Evolutionary conservation across 2,329 filamentous ascomycete species (phyloP), one percentile per base, ranked within the genome.

Genomic region (Fusarium anguioides): DNA sequence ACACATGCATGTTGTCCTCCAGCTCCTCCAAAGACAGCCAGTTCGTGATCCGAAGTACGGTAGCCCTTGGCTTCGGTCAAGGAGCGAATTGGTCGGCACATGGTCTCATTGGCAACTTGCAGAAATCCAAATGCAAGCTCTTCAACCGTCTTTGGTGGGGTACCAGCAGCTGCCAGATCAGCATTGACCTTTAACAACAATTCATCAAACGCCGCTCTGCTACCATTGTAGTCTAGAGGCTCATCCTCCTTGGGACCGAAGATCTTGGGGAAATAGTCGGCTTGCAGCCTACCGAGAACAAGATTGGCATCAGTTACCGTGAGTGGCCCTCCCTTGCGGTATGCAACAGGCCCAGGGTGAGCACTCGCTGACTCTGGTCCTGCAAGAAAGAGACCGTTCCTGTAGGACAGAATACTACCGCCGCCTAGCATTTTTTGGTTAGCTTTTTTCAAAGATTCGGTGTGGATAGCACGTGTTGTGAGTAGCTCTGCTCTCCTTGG

Each of bases 181-280:
- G 83, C 81, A 70, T 96, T 95, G 74, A 97, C 91, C 71, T 92
- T 84, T 36, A 91, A 84, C 0, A 93, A 88, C 11, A 97, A 82
- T 68, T 93, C 88, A 64, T 90, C 84, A 65, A 97, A 91, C 2
- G 92, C 84, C 70, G 86, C 89, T 74, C 88, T 86, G 71, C 92
- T 96, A 1, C 91, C 91, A 57, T 90, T 85, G 2, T 86, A 82
- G 74, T 97, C 94, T 2, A 97, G 80, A 0, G 89, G 89, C 76
- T 96, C 87, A 59, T 97, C 84, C 75, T 97, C 94, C 45, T 94
- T 91, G 76, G 92, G 91, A 37, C 94, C 94, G 71, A 97, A 97
- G 61, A 97, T 97, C 75, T 94, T 94, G 1, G 94, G 94, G 74
- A 97, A 97, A 82, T 95, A 96, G 63, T 96, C 92, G 0, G 94